A percentile compares a stretch with the other conserved stretches of the same genome.
Evolutionary conservation across 75 land plant species (phyloP).

Genomic region (Picea glauca): DNA sequence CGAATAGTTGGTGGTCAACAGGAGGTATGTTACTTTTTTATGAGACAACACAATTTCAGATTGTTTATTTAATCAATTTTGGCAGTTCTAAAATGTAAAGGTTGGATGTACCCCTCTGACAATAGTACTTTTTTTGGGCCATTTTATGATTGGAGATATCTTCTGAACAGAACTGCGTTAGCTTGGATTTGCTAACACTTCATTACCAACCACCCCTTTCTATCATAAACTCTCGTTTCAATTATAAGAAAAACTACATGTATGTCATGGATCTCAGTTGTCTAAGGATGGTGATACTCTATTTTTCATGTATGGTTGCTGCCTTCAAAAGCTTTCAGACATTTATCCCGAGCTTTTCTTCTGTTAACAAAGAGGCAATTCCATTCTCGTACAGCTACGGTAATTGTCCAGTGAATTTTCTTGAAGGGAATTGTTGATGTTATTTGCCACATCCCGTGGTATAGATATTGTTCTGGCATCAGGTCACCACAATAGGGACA

Average conservation of each 20-base stretch:
- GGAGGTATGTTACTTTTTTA: constrained; percentile 51
- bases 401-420: background rate
- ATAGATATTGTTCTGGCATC: too few relatives aligned
- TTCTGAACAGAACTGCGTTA: background rate
- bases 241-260: background rate
- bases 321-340: background rate
- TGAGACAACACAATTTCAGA: background rate
- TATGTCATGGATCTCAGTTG: background rate
- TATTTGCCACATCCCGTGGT: background rate
- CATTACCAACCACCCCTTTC: background rate
- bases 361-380: too few relatives aligned
- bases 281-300: background rate
- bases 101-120: background rate
- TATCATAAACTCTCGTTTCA: background rate
- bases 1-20: constrained; percentile 95
- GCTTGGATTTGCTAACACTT: background rate
- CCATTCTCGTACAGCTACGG: background rate
- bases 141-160: background rate
- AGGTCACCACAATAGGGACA: too few relatives aligned
- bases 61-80: background rate
- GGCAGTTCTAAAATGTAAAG: background rate
- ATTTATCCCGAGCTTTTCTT: background rate
- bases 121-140: background rate
- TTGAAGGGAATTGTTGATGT: background rate
- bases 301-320: background rate